phyloP scores from a whole-genome alignment of 768 basidiomycete genomes.

The Russula virescens region DNA sequence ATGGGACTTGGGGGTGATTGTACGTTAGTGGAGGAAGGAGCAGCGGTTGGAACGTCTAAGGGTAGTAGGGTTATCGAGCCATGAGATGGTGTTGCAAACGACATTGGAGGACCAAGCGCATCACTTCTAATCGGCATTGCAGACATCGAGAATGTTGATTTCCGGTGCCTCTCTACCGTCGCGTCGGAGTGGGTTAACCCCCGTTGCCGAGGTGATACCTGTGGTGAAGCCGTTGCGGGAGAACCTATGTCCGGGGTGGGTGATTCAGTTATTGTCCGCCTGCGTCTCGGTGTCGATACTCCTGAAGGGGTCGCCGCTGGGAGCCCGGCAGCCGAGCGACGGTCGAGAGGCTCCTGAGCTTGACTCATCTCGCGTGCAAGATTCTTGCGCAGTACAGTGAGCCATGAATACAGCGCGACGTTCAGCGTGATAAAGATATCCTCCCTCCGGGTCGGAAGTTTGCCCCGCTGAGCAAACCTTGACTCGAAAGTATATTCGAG shows the following conservation, averaged over 20 bases:
- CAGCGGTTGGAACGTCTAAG: background rate
- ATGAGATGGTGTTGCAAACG: background rate
- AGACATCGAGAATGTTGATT: slow-evolving; percentile 10
- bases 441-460: slow-evolving; percentile 46
- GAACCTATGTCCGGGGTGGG: slow-evolving; percentile 4
- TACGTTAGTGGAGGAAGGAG: background rate
- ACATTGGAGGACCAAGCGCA: slow-evolving; percentile 3
- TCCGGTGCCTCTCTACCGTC: slow-evolving; percentile 9
- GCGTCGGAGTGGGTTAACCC: background rate
- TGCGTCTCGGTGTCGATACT: slow-evolving; percentile 27
- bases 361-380: slow-evolving; percentile 74
- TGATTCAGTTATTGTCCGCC: slow-evolving; percentile 18
- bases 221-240: background rate
- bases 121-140: slow-evolving; percentile 12
- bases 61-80: background rate
- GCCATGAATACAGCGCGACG: slow-evolving; percentile 75
- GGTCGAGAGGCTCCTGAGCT: slow-evolving; percentile 52
- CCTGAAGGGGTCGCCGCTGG: slow-evolving; percentile 24
- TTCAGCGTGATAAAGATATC: slow-evolving; percentile 86
- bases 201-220: slow-evolving; percentile 3
- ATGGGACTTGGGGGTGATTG: slow-evolving; percentile 13
- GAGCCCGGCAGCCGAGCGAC: slow-evolving; percentile 31
- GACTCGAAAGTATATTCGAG: slow-evolving; percentile 71
- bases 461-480: slow-evolving; percentile 51
- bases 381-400: slow-evolving; percentile 70